Evolutionary conservation across 148 eudicot genomes (phyloP).

Genomic region (Rhododendron ovatum): DNA sequence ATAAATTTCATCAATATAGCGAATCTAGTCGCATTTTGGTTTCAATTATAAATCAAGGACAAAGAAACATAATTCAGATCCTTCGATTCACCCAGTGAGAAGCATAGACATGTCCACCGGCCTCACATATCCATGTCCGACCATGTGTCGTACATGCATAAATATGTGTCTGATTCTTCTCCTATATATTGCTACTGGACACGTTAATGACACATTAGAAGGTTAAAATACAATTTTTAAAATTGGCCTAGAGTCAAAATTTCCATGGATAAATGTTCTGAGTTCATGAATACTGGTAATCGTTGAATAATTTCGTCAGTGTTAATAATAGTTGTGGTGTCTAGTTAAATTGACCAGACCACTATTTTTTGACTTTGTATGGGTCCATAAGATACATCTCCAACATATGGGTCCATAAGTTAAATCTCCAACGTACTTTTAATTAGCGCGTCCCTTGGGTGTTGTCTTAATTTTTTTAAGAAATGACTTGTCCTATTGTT

Average conservation of each 20-base stretch:
- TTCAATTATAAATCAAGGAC: not conserved
- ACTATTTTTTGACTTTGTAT: not conserved
- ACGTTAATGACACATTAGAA: not conserved
- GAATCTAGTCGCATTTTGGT: conserved; percentile 3
- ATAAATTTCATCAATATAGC: not conserved
- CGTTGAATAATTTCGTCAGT: not conserved
- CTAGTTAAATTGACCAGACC: not conserved
- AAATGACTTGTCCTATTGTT: not conserved
- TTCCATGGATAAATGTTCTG: not conserved
- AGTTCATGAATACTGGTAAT: not conserved
- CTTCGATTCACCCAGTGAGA: not conserved
- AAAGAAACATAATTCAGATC: not conserved
- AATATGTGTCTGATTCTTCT: not conserved
- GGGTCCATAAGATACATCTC: not conserved
- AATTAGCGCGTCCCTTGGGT: not conserved
- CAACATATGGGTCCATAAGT: not conserved
- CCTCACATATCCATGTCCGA: not conserved
- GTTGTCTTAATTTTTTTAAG: not conserved
- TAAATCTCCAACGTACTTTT: not conserved
- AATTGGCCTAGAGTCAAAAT: not conserved
- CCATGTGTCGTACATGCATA: not conserved
- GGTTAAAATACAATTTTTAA: not conserved
- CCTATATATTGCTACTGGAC: not conserved
- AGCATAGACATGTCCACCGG: not conserved
- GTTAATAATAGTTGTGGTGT: not conserved